Percentiles rank a stretch among this genome's conserved stretches.
Conservation (phyloP, 495 filamentous ascomycete genomes). For the Pyronema domesticum region DNA sequence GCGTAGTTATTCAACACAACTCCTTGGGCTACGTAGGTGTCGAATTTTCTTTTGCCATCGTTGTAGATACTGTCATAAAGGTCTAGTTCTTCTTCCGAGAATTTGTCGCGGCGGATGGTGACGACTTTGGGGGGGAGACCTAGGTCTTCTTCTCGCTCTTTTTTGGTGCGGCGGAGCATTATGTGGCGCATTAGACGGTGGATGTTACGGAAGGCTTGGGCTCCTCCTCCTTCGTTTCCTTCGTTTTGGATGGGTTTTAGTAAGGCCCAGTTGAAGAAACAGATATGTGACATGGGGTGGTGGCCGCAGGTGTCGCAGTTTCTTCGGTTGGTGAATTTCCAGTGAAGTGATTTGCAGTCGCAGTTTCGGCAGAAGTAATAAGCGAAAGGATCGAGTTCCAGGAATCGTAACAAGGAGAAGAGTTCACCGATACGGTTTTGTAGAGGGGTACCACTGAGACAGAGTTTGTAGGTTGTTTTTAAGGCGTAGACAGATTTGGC, state of each 20-base stretch:
- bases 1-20: slow-evolving; percentile 96
- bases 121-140: slow-evolving; percentile 92
- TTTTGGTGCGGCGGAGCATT: slow-evolving; percentile 86
- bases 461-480: slow-evolving; percentile 77
- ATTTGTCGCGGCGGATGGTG: slow-evolving; percentile 78
- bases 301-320: slow-evolving; percentile 25
- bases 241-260: slow-evolving; percentile 57
- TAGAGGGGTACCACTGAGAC: slow-evolving; percentile 80
- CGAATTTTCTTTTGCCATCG: slow-evolving; percentile 67
- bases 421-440: slow-evolving; percentile 96
- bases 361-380: slow-evolving; percentile 85
- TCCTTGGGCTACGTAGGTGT: slow-evolving; percentile 85
- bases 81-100: slow-evolving; percentile 85
- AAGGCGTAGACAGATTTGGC: slow-evolving; percentile 41
- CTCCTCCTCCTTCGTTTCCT: slow-evolving; percentile 36
- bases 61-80: slow-evolving; percentile 92
- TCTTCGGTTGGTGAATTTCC: slow-evolving; percentile 37
- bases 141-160: slow-evolving; percentile 79
- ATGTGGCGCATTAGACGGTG: slow-evolving; percentile 72
- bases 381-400: slow-evolving; percentile 72
- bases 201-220: slow-evolving; percentile 57
- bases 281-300: slow-evolving; percentile 68
- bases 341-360: slow-evolving; percentile 61
- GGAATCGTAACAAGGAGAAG: slow-evolving; percentile 81
- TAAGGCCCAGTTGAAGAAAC: slow-evolving; percentile 88